Percentiles rank a stretch among this genome's conserved stretches.
These are phyloP conservation scores for Trametes polyzona DNA, from an alignment of 1,284 basidiomycete species.

Conservation along the genomic window DNA sequence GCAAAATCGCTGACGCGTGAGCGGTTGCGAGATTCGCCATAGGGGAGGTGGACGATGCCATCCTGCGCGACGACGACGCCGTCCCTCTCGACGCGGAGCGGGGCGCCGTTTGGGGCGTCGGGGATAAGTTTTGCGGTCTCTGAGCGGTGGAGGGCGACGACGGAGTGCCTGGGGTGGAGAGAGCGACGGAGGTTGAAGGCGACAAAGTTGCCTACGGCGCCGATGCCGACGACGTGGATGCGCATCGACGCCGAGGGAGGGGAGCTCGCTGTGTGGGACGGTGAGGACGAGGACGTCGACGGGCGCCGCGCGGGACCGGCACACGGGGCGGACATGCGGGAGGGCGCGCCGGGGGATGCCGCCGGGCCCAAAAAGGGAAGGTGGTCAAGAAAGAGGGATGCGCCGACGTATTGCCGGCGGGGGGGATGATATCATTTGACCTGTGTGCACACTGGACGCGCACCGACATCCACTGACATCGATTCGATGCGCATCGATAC, in stretches of 20 bases:
- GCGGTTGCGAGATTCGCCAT: slow-evolving; percentile 3
- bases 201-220: slow-evolving; percentile 78
- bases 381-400: slow-evolving; percentile 8
- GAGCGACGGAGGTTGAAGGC: slow-evolving; percentile 75
- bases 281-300: slow-evolving; percentile 1
- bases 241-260: slow-evolving; percentile 51
- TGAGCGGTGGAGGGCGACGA: slow-evolving; percentile 66
- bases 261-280: slow-evolving; percentile 6
- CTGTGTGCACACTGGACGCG: not conserved
- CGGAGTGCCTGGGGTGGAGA: slow-evolving; percentile 53
- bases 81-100: slow-evolving; percentile 50
- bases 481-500: slow-evolving; percentile 23
- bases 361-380: slow-evolving; percentile 7
- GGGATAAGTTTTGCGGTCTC: slow-evolving; percentile 38
- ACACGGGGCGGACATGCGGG: not conserved
- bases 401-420: slow-evolving; percentile 15
- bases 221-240: slow-evolving; percentile 73
- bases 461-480: slow-evolving; percentile 5
- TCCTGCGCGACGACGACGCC: slow-evolving; percentile 46
- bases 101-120: not conserved
- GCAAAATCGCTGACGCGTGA: slow-evolving; percentile 15
- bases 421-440: slow-evolving; percentile 24
- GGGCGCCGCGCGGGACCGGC: not conserved
- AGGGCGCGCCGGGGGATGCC: slow-evolving; percentile 6
- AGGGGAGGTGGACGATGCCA: slow-evolving; percentile 41